phyloP scores from a whole-genome alignment of 1,284 basidiomycete genomes.

The Rhodotorula sp. region DNA sequence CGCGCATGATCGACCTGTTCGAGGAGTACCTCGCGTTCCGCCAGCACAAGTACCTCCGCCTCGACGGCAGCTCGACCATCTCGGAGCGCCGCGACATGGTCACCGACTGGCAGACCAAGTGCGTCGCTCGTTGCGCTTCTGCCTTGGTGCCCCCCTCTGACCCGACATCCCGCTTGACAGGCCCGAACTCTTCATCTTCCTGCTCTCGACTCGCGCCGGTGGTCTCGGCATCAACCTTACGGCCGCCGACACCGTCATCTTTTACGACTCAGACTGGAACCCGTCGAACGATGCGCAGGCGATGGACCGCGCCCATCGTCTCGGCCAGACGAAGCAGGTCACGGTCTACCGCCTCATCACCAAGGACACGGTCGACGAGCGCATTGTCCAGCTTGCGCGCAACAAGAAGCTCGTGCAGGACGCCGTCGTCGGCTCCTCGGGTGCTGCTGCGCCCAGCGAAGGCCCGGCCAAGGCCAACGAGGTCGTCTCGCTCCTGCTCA shows the following conservation, averaged over 20 bases:
- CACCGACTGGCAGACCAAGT: slow-evolving; percentile 98
- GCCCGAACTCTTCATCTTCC: slow-evolving; percentile 91
- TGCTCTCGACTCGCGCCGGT: slow-evolving; percentile 94
- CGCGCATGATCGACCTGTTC: slow-evolving; percentile 99
- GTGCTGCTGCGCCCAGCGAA: slow-evolving; percentile 46
- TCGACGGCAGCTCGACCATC: slow-evolving; percentile 93
- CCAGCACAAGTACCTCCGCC: slow-evolving; percentile 94
- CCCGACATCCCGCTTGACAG: slow-evolving; percentile 53
- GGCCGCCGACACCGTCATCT: slow-evolving; percentile 95
- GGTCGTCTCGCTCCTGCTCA: slow-evolving; percentile 91
- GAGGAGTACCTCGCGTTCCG: slow-evolving; percentile 98
- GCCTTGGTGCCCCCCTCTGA: neutral
- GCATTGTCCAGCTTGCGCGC: slow-evolving; percentile 89
- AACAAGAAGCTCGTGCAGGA: slow-evolving; percentile 72
- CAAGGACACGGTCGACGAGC: slow-evolving; percentile 96
- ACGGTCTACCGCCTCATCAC: slow-evolving; percentile 98
- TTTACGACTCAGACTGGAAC: slow-evolving; percentile 99
- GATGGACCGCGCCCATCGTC: slow-evolving; percentile 98
- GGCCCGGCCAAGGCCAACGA: slow-evolving; percentile 89
- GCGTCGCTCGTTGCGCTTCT: slow-evolving; percentile 46
- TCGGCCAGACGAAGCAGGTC: slow-evolving; percentile 98
- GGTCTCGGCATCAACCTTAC: slow-evolving; percentile 95
- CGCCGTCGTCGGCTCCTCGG: slow-evolving; percentile 91
- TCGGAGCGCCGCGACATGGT: slow-evolving; percentile 99
- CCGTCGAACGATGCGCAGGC: slow-evolving; percentile 99